Base-by-base conservation (phyloP, 805 yeast species). In the Pichia occidentalis region DNA sequence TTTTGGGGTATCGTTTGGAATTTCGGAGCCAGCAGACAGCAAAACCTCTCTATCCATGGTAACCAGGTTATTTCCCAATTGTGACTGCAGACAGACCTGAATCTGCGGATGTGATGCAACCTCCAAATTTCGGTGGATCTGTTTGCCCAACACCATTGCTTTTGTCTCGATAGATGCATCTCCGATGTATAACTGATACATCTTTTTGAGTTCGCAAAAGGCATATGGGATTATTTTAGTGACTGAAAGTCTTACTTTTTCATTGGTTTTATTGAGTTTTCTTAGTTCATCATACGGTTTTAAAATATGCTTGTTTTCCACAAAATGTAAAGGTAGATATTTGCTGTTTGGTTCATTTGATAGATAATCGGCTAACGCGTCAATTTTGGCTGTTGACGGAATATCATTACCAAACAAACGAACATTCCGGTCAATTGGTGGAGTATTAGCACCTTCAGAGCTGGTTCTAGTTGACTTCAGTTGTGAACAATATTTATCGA, bases 171-270 rank as follows among this genome's bases (percentile, higher is more conserved):
- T 53, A 2, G 49, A 49, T 2, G 34, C 20, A 10, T 33, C 39
- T 5, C 68, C 59, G 16, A 67, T 60, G 47, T 71, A 81, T 0
- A 75, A 51, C 18, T 67, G 65, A 51, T 75, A 82, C 42, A 70
- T 65, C 14, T 61, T 65, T 28, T 75, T 60, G 32, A 82, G 57
- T 54, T 83, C 90, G 61, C 92, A 83, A 84, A 86, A 82, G 12
- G 67, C 57, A 23, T 70, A 64, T 0, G 80, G 72, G 9, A 79
- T 56, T 7, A 83, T 53, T 38, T 67, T 70, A 0, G 88, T 79
- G 4, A 81, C 86, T 1, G 77, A 70, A 12, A 77, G 52, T 28
- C 82, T 51, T 5, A 63, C 26, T 5, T 34, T 22, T 7, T 39
- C 26, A 11, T 34, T 29, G 10, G 2, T 9, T 4, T 24, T 24